Evolutionary conservation across 305 asterid species (phyloP).

Genomic region (Solanum chacoense): DNA sequence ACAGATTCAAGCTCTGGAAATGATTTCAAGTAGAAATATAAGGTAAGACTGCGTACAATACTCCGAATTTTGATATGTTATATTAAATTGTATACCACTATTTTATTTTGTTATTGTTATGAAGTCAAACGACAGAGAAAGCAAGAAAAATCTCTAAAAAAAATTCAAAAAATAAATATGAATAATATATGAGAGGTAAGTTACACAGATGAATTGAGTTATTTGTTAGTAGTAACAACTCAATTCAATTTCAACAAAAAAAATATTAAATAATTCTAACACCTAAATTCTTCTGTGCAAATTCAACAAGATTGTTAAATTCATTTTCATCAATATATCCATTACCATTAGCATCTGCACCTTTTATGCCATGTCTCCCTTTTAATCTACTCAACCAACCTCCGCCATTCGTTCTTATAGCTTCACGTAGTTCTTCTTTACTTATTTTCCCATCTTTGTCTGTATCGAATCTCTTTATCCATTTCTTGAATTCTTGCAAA

Average conservation of each 20-base stretch:
- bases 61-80: no score
- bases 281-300: conserved; percentile 20
- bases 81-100: neutral
- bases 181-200: neutral
- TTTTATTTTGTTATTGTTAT: no score
- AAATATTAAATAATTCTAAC: neutral
- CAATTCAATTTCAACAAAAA: neutral
- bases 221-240: neutral
- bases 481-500: conserved; percentile 32
- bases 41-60: no score
- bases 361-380: conserved; percentile 13
- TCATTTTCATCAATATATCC: conserved; percentile 41
- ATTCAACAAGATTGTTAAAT: conserved; percentile 23
- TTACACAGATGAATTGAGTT: neutral
- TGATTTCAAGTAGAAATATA: no score
- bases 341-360: conserved; percentile 24
- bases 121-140: neutral
- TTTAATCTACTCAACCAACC: conserved; percentile 21
- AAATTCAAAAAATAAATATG: neutral
- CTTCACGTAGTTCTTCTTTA: conserved; percentile 27
- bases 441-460: conserved; percentile 27
- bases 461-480: conserved; percentile 4
- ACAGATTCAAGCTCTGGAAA: no score
- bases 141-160: neutral
- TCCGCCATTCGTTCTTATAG: conserved; percentile 6